These are phyloP conservation scores for Rubia peregrina DNA, from an alignment of 305 asterid genomes.

Conservation along the genomic window DNA sequence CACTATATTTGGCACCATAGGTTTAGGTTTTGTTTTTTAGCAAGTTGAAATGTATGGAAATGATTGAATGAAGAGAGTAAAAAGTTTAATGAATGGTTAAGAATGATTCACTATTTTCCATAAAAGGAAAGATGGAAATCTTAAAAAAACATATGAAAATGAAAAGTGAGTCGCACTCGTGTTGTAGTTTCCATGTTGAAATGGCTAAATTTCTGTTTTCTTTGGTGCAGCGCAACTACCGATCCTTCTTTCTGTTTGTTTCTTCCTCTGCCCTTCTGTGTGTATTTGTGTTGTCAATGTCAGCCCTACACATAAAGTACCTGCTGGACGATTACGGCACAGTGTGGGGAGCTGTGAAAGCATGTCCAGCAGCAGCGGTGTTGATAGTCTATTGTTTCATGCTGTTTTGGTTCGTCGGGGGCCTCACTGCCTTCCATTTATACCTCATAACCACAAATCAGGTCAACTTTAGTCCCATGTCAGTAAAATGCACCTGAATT, in stretches of 20 bases:
- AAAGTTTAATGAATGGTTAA: too few relatives aligned
- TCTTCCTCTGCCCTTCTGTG: constrained; percentile 39
- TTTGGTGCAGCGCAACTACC: constrained; percentile 34
- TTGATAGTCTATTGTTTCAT: constrained; percentile 35
- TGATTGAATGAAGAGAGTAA: too few relatives aligned
- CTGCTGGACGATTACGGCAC: constrained; percentile 28
- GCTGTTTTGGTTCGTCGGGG: constrained; percentile 44
- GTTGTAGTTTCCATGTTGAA: too few relatives aligned
- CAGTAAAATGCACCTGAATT: neutral
- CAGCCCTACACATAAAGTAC: constrained; percentile 32
- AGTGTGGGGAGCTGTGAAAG: constrained; percentile 33
- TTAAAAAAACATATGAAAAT: too few relatives aligned
- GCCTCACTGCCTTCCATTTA: constrained; percentile 41
- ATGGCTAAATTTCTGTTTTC: constrained; percentile 8
- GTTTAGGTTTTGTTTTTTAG: too few relatives aligned
- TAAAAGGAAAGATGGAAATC: too few relatives aligned
- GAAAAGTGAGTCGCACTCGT: too few relatives aligned
- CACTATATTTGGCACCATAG: neutral
- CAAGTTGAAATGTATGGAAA: too few relatives aligned
- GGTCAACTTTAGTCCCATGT: constrained; percentile 20
- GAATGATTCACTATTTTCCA: too few relatives aligned
- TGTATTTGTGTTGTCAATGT: constrained; percentile 32
- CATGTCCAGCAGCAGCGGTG: constrained; percentile 30
- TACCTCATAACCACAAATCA: constrained; percentile 39
- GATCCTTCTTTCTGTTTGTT: constrained; percentile 36